Percentiles rank a stretch among this genome's conserved stretches.
phyloP scores from a whole-genome alignment of 2,329 filamentous ascomycete genomes.

The Venturia aucupariae region DNA sequence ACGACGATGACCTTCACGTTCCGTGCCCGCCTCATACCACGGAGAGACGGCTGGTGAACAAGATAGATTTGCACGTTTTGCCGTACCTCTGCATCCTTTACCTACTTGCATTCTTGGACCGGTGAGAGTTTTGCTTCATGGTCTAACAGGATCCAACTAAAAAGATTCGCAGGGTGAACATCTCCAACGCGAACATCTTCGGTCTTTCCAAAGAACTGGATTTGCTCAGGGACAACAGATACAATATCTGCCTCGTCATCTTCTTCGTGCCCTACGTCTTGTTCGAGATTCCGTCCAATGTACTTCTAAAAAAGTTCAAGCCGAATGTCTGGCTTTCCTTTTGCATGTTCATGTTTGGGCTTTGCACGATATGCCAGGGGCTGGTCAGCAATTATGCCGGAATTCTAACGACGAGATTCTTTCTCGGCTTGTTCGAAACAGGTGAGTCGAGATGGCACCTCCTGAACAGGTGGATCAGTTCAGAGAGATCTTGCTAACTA shows the following conservation, averaged over 20 bases:
- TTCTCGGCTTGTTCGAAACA: conserved; percentile 56
- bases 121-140: conserved; percentile 22
- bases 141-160: not conserved
- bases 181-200: conserved; percentile 44
- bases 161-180: conserved; percentile 37
- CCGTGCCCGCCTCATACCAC: conserved; percentile 41
- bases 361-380: conserved; percentile 67
- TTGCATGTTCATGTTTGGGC: conserved; percentile 79
- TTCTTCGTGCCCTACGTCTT: conserved; percentile 47
- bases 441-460: conserved; percentile 35
- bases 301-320: conserved; percentile 43
- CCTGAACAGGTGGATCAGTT: not conserved
- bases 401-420: conserved; percentile 68
- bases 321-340: conserved; percentile 52
- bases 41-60: conserved; percentile 35
- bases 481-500: not conserved
- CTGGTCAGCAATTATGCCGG: conserved; percentile 69
- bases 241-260: conserved; percentile 44
- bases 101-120: conserved; percentile 39
- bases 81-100: conserved; percentile 43
- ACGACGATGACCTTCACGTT: conserved; percentile 30
- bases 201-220: conserved; percentile 38
- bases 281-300: conserved; percentile 45
- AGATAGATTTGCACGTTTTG: conserved; percentile 40
- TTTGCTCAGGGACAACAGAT: conserved; percentile 34